A percentile compares a stretch with the other conserved stretches of the same genome.
phyloP scores from a whole-genome alignment of 768 basidiomycete species.

The Xerocomellus chrysenteron region DNA sequence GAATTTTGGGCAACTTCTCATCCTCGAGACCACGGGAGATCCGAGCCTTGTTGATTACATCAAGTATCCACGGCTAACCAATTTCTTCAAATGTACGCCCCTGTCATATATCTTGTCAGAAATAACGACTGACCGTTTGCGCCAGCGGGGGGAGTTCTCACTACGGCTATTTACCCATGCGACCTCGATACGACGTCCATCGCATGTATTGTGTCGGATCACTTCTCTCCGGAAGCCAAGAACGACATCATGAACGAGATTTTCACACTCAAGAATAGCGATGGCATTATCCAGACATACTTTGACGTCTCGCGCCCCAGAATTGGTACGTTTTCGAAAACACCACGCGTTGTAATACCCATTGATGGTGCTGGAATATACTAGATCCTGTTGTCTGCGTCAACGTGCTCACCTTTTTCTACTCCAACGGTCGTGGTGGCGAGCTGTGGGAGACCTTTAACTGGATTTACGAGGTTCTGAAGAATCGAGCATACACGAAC shows the following conservation, averaged over 20 bases:
- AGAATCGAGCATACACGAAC: slow-evolving; percentile 23
- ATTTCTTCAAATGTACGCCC: slow-evolving; percentile 20
- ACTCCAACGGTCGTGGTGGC: slow-evolving; percentile 18
- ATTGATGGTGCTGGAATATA: background rate
- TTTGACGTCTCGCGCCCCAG: slow-evolving; percentile 11
- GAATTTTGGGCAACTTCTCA: slow-evolving; percentile 19
- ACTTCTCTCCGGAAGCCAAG: slow-evolving; percentile 12
- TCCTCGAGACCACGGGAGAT: slow-evolving; percentile 19
- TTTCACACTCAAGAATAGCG: slow-evolving; percentile 12
- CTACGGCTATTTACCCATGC: slow-evolving; percentile 11
- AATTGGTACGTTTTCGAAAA: slow-evolving; percentile 12
- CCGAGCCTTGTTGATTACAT: slow-evolving; percentile 18
- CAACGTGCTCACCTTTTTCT: slow-evolving; percentile 22
- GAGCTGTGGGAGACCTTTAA: slow-evolving; percentile 22
- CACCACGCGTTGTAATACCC: background rate
- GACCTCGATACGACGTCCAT: slow-evolving; percentile 23
- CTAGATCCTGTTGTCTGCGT: slow-evolving; percentile 19
- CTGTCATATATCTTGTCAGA: background rate
- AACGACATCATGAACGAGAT: slow-evolving; percentile 25
- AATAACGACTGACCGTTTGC: background rate
- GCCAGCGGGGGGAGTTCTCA: slow-evolving; percentile 9
- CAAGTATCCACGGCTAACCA: slow-evolving; percentile 17
- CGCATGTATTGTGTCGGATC: slow-evolving; percentile 17
- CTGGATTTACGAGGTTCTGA: slow-evolving; percentile 19
- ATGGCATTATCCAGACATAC: slow-evolving; percentile 17